Conservation (phyloP, 257 asterid species). For the Paraleonurus japonicus region DNA sequence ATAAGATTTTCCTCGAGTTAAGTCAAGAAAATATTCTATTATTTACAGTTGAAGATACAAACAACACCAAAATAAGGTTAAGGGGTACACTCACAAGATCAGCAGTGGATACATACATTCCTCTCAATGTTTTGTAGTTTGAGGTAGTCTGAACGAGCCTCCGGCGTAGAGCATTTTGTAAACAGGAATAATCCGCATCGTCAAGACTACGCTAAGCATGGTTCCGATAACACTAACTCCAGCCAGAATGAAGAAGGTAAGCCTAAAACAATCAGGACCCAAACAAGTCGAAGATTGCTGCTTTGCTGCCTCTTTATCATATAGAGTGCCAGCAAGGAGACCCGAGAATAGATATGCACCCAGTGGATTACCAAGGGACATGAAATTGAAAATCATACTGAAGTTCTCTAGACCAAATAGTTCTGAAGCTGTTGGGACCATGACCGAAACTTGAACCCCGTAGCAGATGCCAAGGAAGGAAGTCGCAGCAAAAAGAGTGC, state of each 20-base stretch:
- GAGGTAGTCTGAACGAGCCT: constrained; percentile 61
- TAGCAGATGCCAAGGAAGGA: constrained; percentile 70
- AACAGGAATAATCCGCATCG: constrained; percentile 57
- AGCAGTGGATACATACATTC: background rate
- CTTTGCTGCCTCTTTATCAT: constrained; percentile 60
- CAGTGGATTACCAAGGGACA: constrained; percentile 64
- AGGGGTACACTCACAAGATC: constrained; percentile 15
- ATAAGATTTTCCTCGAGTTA: background rate
- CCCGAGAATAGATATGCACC: constrained; percentile 74
- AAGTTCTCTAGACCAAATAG: constrained; percentile 68
- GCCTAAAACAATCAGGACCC: constrained; percentile 63
- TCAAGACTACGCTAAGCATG: constrained; percentile 48
- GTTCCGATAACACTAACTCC: constrained; percentile 55
- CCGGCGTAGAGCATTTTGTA: constrained; percentile 68
- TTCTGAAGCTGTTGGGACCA: constrained; percentile 73
- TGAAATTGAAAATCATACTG: constrained; percentile 59
- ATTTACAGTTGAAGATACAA: background rate
- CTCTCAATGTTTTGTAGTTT: constrained; percentile 36
- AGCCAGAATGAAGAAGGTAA: constrained; percentile 57
- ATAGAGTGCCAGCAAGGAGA: constrained; percentile 66
- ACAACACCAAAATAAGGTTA: constrained; percentile 5
- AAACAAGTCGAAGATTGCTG: constrained; percentile 52
- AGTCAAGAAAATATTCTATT: background rate
- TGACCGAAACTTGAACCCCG: constrained; percentile 58
- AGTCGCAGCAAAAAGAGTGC: constrained; percentile 51